Evolutionary conservation across 352 stramenopile species (phyloP), one percentile per base, ranked within the genome.

Genomic region (Pilasporangium apinafurcum): DNA sequence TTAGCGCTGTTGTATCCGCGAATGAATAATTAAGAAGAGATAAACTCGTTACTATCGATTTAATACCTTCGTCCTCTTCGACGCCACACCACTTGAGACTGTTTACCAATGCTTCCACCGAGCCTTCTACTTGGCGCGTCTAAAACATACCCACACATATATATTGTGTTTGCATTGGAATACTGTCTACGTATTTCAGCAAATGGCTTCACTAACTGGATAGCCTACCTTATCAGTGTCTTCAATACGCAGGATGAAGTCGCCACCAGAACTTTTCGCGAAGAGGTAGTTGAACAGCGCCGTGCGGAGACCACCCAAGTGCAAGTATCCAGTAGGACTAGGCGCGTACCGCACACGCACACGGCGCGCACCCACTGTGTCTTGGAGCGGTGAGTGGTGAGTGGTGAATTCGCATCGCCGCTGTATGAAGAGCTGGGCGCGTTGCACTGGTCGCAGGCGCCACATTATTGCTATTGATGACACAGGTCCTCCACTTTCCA

Each of bases 41-140:
- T n/a, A 26, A 13, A 12, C 37, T 18, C 21, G 14, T 14, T 18
- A 18, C 3, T 12, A 21, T 5, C 10, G 35, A 12, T 22, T 21
- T 17, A 16, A 28, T 4, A 90, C 79, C 96, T 86, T 99, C 96
- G 59, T 99, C 96, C 63, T 97, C 97, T n/a, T 86, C 51, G 5
- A 99, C 59, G n/a, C 94, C 94, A 27, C 98, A 90, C 95, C 95
- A 99, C 34, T 81, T 69, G 44, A 99, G 64, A 14, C 76, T 94
- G 27, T 81, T 60, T n/a, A 92, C 56, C 2, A 97, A 75, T 31
- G 82, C 70, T 20, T 96, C 86, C 13, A 90, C 41, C 0, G 87
- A 95, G 5, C 83, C 84, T 10, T 86, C 62, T 29, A 96, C 80
- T 57, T 94, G 78, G 4, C 89, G 85, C 10, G 78, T 95, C 66